Evolutionary conservation across 1,284 basidiomycete genomes (phyloP).

Genomic region (Ganoderma multipileum): DNA sequence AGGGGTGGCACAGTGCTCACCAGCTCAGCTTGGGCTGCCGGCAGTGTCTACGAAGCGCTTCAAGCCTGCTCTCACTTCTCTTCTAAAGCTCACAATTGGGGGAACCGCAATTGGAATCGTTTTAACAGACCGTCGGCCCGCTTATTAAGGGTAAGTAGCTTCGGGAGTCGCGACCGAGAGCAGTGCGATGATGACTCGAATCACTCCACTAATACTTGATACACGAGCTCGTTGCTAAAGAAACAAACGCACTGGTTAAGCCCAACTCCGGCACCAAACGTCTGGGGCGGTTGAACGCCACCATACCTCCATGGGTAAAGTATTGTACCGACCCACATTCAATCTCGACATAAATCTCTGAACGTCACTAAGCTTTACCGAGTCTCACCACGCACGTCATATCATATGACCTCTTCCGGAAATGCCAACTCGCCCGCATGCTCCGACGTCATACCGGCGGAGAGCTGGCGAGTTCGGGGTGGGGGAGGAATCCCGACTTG

Average conservation of each 20-base stretch:
- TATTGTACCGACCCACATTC: neutral
- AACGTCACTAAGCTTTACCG: neutral
- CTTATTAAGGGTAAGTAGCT: too few species aligned
- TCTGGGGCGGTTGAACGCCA: constrained; percentile 5
- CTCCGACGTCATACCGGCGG: neutral
- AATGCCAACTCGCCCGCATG: neutral
- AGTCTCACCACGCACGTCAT: neutral
- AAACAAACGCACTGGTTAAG: neutral
- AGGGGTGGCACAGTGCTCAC: too few species aligned
- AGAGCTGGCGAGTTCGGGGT: neutral
- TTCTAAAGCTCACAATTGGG: too few species aligned
- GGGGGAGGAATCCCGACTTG: constrained; percentile 12
- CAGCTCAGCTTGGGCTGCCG: too few species aligned
- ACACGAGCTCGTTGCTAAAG: neutral
- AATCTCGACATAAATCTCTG: neutral
- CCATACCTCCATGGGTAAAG: neutral
- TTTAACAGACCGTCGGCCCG: too few species aligned
- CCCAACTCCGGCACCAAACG: neutral
- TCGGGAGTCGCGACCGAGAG: too few species aligned
- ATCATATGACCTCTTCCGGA: neutral
- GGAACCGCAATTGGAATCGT: too few species aligned
- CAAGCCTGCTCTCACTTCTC: too few species aligned
- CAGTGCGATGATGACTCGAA: neutral
- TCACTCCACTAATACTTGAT: neutral
- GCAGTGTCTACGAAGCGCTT: too few species aligned